A percentile compares a stretch with the other conserved stretches of the same genome.
Conservation (phyloP, 805 yeast genomes). For the Wickerhamomyces silvicola region DNA sequence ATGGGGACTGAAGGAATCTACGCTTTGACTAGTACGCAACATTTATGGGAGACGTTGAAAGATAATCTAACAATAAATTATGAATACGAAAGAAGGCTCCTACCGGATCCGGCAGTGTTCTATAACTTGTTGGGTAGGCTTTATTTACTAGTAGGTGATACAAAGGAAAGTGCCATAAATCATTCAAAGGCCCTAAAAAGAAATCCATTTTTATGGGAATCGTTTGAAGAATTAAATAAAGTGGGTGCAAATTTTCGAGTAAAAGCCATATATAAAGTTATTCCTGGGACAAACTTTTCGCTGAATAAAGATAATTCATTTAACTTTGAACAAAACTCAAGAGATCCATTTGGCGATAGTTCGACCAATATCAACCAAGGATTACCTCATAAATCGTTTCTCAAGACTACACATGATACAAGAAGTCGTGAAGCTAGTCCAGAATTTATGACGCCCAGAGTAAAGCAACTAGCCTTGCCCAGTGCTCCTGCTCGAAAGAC, state of each 20-base stretch:
- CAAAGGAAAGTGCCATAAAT: slow-evolving; percentile 56
- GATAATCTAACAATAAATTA: slow-evolving; percentile 23
- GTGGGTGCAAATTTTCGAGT: slow-evolving; percentile 67
- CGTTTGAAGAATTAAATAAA: slow-evolving; percentile 67
- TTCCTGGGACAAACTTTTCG: slow-evolving; percentile 9
- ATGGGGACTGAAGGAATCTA: slow-evolving; percentile 56
- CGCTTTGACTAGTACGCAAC: slow-evolving; percentile 35
- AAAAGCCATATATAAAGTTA: slow-evolving; percentile 40
- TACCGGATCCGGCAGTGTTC: slow-evolving; percentile 69
- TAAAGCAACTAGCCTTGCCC: slow-evolving; percentile 28
- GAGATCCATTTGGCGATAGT: slow-evolving; percentile 25
- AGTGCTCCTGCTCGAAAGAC: slow-evolving; percentile 35
- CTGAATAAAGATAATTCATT: slow-evolving; percentile 5
- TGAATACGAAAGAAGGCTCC: slow-evolving; percentile 28
- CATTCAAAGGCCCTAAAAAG: slow-evolving; percentile 62
- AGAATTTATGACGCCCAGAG: slow-evolving; percentile 36
- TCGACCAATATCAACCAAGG: slow-evolving; percentile 10
- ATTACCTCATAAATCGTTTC: slow-evolving; percentile 8
- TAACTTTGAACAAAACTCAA: slow-evolving; percentile 7
- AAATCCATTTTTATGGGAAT: slow-evolving; percentile 84
- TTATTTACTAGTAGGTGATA: slow-evolving; percentile 50
- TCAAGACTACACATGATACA: slow-evolving; percentile 14
- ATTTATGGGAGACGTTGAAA: slow-evolving; percentile 28
- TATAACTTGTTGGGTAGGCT: slow-evolving; percentile 67
- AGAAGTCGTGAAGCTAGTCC: slow-evolving; percentile 11